A percentile compares a stretch with the other conserved stretches of the same genome.
phyloP scores from a whole-genome alignment of 805 yeast species.

The Sugiyamaella lignohabitans region DNA sequence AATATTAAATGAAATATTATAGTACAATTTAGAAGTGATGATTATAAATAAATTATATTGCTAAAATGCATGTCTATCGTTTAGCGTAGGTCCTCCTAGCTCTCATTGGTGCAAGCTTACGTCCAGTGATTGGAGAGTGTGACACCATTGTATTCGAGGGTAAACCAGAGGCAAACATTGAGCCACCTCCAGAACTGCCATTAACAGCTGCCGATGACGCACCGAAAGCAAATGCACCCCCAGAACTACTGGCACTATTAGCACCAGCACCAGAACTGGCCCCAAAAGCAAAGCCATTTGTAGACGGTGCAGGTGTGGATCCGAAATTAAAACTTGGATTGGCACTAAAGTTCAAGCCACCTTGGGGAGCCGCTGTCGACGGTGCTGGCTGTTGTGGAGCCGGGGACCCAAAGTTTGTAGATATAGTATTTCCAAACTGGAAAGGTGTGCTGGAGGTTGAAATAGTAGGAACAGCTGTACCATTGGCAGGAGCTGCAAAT shows the following conservation, averaged over 20 bases:
- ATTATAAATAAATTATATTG: too few relatives aligned
- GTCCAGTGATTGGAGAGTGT: neutral
- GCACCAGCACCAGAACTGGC: slow-evolving; percentile 14
- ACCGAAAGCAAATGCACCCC: slow-evolving; percentile 3
- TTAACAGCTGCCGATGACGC: slow-evolving; percentile 1
- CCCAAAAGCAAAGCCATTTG: slow-evolving; percentile 13
- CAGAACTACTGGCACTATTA: slow-evolving; percentile 16
- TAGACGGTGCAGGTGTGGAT: slow-evolving; percentile 7
- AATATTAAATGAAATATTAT: too few relatives aligned
- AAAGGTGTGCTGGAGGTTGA: slow-evolving; percentile 2
- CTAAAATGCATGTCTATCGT: neutral
- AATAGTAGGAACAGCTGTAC: slow-evolving; percentile 1
- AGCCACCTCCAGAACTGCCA: neutral
- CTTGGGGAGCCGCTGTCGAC: slow-evolving; percentile 4
- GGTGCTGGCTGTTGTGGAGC: neutral
- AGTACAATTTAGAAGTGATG: too few relatives aligned
- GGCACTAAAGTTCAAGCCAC: neutral
- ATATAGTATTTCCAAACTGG: slow-evolving; percentile 4
- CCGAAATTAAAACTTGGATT: neutral
- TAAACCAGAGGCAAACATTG: neutral
- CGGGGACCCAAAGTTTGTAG: neutral
- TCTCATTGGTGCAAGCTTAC: slow-evolving; percentile 1
- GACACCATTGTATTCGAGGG: neutral
- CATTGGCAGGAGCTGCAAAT: too few relatives aligned
- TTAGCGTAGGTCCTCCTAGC: neutral